Percentiles rank a stretch among this genome's conserved stretches.
Conservation (phyloP, 176 grass and related monocot species). For the Alopecurus myosuroides region DNA sequence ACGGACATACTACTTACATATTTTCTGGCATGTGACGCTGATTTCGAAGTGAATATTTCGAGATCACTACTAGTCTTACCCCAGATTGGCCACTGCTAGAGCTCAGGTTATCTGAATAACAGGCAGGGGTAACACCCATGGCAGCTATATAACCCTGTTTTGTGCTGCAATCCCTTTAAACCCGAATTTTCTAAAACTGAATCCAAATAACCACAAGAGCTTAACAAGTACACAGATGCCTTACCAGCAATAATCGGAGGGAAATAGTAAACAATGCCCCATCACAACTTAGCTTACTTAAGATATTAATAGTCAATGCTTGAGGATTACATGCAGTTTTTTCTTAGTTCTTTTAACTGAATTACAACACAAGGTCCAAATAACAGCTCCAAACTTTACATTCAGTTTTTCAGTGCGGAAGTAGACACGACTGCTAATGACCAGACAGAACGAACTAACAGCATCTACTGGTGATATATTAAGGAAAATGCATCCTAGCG, state of each 20-base stretch:
- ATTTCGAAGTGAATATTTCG: no score
- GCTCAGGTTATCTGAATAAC: constrained; percentile 30
- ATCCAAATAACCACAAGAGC: neutral
- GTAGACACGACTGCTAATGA: neutral
- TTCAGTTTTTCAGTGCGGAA: neutral
- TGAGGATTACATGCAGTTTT: neutral
- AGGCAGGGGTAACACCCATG: neutral
- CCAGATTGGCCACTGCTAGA: constrained; percentile 33
- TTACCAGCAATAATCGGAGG: neutral
- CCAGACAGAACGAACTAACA: neutral
- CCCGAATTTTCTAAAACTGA: neutral
- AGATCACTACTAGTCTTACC: constrained; percentile 30
- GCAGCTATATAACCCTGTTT: no score
- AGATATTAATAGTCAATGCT: neutral
- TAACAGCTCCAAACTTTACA: no score
- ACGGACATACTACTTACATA: neutral
- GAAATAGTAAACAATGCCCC: neutral
- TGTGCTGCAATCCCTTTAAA: no score
- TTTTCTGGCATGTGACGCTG: neutral
- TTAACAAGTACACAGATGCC: neutral
- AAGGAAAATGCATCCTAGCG: neutral
- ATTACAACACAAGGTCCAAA: neutral
- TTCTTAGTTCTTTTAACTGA: neutral
- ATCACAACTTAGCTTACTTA: neutral
- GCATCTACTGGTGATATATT: neutral